Evolutionary conservation across 768 basidiomycete species (phyloP), one percentile per base, ranked within the genome.

Genomic region (Trametes villosa): DNA sequence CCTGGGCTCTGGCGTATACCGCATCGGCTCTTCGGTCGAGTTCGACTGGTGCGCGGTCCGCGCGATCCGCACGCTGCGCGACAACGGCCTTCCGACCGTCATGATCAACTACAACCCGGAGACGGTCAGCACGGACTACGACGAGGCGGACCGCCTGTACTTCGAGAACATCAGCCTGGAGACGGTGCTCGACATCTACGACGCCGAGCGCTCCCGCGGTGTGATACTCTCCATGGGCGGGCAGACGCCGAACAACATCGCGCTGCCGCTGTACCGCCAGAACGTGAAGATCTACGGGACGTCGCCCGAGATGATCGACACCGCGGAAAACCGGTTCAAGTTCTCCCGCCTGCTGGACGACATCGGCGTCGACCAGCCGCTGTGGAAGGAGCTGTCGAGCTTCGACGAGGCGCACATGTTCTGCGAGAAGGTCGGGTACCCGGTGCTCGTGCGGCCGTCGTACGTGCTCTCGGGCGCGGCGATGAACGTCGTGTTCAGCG

Each of bases 21-120:
- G 97, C 53, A 99, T 99, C 66, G 96, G 97, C 18, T 98, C 96
- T 2, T 98, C 96, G 4, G 96, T 99, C 75, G 96, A 99, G 78
- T 98, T 99, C 77, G 96, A 98, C 73, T 99, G 96, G 96, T 98
- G 96, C 74, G 97, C 96, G 17, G 96, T 99, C 53, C 89, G 96
- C 49, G 94, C 96, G 31, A 98, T 98, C 72, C 81, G 96, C 67
- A 98, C 97, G 0, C 81, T 99, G 29, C 93, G 96, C 65, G 92
- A 96, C n/a, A 88, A 92, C 69, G 95, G 96, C 18, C 78, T 94
- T 49, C 93, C 92, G 63, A 98, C 96, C 4, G 86, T 98, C 75
- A 99, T 98, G 96, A 91, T 98, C 79, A 98, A 99, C 79, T 98
- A 98, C 77, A 98, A 99, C 75, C 97, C 96, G 15, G 96, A 98